phyloP scores from a whole-genome alignment of 2,329 filamentous ascomycete species.

The Bisporella sp. region DNA sequence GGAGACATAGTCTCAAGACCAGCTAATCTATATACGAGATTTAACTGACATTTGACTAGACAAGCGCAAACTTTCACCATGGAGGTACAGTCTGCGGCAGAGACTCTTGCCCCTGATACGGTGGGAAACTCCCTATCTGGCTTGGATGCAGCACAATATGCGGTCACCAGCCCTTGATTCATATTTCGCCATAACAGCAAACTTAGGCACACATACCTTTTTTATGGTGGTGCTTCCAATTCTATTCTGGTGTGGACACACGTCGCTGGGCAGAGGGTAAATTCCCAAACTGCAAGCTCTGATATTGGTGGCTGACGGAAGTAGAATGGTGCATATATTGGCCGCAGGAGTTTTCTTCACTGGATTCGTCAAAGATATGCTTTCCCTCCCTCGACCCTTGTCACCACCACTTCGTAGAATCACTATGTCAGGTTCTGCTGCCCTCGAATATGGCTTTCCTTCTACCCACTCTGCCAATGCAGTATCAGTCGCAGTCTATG shows the following conservation, averaged over 20 bases:
- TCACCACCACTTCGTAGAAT: conserved; percentile 90
- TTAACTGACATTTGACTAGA: conserved; percentile 43
- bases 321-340: conserved; percentile 65
- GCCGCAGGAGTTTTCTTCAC: conserved; percentile 79
- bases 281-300: conserved; percentile 28
- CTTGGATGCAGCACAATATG: conserved; percentile 72
- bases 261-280: conserved; percentile 79
- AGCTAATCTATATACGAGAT: background rate
- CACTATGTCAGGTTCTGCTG: conserved; percentile 93
- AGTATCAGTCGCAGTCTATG: conserved; percentile 86
- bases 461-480: conserved; percentile 97
- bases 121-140: conserved; percentile 93
- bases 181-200: conserved; percentile 95
- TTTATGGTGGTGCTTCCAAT: conserved; percentile 96
- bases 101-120: conserved; percentile 77
- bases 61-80: conserved; percentile 73
- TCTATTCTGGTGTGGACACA: conserved; percentile 93
- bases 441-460: conserved; percentile 94
- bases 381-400: conserved; percentile 84
- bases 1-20: background rate
- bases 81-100: conserved; percentile 83
- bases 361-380: conserved; percentile 89
- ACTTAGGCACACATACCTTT: conserved; percentile 95
- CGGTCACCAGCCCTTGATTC: conserved; percentile 83
- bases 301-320: conserved; percentile 12